Base-by-base conservation (phyloP, 192 early-diverging fungal genomes). In the Cladochytrium replicatum region DNA sequence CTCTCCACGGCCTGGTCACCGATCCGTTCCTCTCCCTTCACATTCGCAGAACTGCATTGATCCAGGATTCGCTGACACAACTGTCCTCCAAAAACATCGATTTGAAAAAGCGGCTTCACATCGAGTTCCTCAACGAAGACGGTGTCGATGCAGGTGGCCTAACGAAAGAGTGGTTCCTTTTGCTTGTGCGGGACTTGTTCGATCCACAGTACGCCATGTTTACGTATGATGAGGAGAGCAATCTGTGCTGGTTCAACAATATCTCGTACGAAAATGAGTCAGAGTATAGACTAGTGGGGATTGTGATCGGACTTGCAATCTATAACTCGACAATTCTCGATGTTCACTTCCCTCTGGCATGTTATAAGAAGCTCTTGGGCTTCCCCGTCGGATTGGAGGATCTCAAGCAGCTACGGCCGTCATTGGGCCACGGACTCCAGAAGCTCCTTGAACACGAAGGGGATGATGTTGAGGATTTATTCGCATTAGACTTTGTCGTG, bases 101-200 rank as follows among this genome's bases (percentile, higher is more conserved):
- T 43, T 38, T 77, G 32, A 76, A 77, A 30, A 77, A 77, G 47
- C 63, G 68, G 45, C 64, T 77, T 2, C 43, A 58, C 9, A 76
- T 77, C 9, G 63, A 69, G 54, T 75, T 74, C 44, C 42, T 53
- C 17, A 62, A 67, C 39, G 72, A 74, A 45, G 64, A 45, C 9
- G 91, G 87, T 22, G 83, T 95, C 8, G 90, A 93, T 54, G 88
- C 89, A 49, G 92, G 92, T 39, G 92, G 92, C 7, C 84, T 95
- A 25, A 87, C 88, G 46, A 93, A 93, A 54, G 92, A 95, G 67
- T 95, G 90, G 68, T 91, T 95, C 52, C 82, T 88, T 44, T 72
- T 93, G 22, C 78, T 93, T 11, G 85, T 93, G 32, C 75, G 87
- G 45, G 87, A 93, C 29, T 71, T 95, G 19, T 90, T 91, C 65